Evolutionary conservation across 1,139 yeast genomes (phyloP), one percentile per base, ranked within the genome.

Genomic region (Suhomyces taliae): DNA sequence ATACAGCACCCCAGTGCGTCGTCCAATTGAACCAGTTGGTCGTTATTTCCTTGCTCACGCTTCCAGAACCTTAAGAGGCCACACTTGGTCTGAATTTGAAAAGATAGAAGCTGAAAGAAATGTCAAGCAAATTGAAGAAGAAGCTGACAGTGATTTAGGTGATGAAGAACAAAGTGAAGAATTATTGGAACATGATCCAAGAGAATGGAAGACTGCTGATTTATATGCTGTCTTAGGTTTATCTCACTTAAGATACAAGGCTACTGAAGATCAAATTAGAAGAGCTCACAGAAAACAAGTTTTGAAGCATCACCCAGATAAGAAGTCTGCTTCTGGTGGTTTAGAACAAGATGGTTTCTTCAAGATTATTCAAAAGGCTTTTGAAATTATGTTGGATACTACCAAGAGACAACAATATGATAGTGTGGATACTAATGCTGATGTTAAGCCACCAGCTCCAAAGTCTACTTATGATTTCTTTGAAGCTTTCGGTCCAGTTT

Each of bases 1-100:
- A 51, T 81, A 80, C 65, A 65, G 90, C 41, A 78, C 85, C 31
- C 83, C 96, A 47, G 80, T 80, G 45, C 88, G 89, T 65, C 91
- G 97, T 68, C 86, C 93, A 53, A 78, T 91, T 56, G 99, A 93
- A 74, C 98, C 99, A 35, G 97, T 91, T 57, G 99, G 99, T 47
- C 95, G 95, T 56, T 87, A 82, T 66, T 93, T 90, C 75, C 79
- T 95, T 63, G 97, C 97, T 49, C 99, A 95, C 65, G 99, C 99
- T 51, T 85, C 96, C 59, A 87, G 99, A 79, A 83, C 95, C 52
- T 78, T 91, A 59, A 85, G 97, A 73, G 97, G 97, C 69, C 97
- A 96, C 74, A 90, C 98, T 49, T 93, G 97, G 97, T 90, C 97
- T 45, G 98, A 95, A 72, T 93, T 82, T 64, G 99, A 93, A 74